Evolutionary conservation across 495 filamentous ascomycete species (phyloP).

Genomic region (Darksidea phi): DNA sequence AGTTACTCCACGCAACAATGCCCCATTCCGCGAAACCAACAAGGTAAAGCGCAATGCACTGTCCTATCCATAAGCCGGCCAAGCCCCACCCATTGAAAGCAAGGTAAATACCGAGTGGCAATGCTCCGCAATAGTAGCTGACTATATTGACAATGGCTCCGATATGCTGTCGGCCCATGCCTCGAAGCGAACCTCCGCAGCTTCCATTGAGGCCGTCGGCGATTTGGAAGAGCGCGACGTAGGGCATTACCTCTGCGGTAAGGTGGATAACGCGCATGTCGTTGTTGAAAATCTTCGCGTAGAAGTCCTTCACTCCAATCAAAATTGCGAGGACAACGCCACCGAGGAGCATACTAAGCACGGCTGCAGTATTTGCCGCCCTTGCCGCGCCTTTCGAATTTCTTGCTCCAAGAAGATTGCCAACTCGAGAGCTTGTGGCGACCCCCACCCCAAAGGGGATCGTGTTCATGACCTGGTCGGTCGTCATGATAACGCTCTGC

Average conservation of each 20-base stretch:
- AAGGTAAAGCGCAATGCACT: conserved; percentile 84
- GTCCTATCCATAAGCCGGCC: conserved; percentile 80
- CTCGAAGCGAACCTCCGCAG: conserved; percentile 78
- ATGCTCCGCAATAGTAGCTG: conserved; percentile 83
- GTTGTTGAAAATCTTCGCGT: conserved; percentile 82
- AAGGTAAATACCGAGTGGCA: conserved; percentile 81
- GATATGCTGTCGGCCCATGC: conserved; percentile 86
- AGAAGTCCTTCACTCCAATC: conserved; percentile 71
- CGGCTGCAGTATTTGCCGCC: conserved; percentile 75
- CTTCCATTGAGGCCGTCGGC: conserved; percentile 84
- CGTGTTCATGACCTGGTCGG: conserved; percentile 88
- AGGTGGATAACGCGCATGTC: conserved; percentile 71
- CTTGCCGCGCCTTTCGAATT: conserved; percentile 66
- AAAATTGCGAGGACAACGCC: conserved; percentile 66
- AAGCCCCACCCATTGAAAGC: conserved; percentile 91
- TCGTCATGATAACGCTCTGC: conserved; percentile 92
- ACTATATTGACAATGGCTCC: conserved; percentile 85
- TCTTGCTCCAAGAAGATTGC: conserved; percentile 75
- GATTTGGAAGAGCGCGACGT: conserved; percentile 91
- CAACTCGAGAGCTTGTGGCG: conserved; percentile 74
- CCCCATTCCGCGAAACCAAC: conserved; percentile 79
- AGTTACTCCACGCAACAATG: conserved; percentile 74
- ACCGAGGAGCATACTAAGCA: conserved; percentile 70
- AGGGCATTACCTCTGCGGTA: conserved; percentile 80
- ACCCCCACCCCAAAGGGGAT: conserved; percentile 91